These are phyloP conservation scores for Candida ipomoeae DNA, from an alignment of 805 yeast species.

Conservation along the genomic window DNA sequence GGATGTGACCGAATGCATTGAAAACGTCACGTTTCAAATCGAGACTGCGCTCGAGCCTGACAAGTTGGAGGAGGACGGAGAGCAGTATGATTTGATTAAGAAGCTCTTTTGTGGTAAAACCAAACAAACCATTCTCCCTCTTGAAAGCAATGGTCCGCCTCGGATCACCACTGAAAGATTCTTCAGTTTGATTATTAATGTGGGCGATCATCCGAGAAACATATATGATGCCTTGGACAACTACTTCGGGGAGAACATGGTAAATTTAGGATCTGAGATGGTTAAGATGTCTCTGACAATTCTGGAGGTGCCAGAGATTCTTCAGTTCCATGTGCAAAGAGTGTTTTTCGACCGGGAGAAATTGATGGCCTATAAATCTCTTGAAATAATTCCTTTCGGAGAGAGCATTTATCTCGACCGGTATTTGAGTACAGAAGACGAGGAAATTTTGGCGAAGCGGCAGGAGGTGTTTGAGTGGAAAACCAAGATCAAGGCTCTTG, in stretches of 20 bases:
- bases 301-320: constrained; percentile 66
- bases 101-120: constrained; percentile 81
- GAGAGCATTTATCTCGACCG: constrained; percentile 82
- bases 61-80: constrained; percentile 61
- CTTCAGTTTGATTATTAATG: constrained; percentile 75
- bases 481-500: constrained; percentile 43
- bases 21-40: constrained; percentile 84
- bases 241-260: constrained; percentile 70
- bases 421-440: constrained; percentile 68
- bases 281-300: constrained; percentile 73
- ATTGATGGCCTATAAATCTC: constrained; percentile 74
- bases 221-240: constrained; percentile 88
- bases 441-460: constrained; percentile 48
- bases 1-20: constrained; percentile 96
- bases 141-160: constrained; percentile 26
- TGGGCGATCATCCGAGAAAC: constrained; percentile 83
- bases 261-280: constrained; percentile 65
- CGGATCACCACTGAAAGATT: constrained; percentile 61
- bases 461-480: constrained; percentile 63
- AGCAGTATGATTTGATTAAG: constrained; percentile 80
- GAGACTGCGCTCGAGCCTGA: constrained; percentile 81
- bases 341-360: constrained; percentile 80
- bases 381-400: constrained; percentile 76
- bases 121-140: constrained; percentile 66
- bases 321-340: constrained; percentile 91